These are phyloP conservation scores for Fusarium camptoceras DNA, from an alignment of 2,329 filamentous ascomycete genomes.

Conservation along the genomic window DNA sequence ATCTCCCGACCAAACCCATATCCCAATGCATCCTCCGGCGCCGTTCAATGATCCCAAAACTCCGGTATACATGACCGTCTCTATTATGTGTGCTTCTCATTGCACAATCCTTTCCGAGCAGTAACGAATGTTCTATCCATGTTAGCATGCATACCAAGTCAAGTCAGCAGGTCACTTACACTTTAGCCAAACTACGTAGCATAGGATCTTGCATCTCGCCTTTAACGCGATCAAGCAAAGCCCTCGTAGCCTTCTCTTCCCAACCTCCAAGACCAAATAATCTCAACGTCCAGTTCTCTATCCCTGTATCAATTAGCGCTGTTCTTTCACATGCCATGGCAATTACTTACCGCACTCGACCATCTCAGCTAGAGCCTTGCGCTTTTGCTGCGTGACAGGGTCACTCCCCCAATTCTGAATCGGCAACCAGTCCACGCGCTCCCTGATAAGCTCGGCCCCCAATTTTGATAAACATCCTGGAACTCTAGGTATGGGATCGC, in stretches of 20 bases:
- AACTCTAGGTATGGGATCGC: slow-evolving; percentile 54
- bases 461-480: slow-evolving; percentile 51
- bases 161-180: slow-evolving; percentile 41
- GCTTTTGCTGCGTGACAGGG: slow-evolving; percentile 53
- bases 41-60: slow-evolving; percentile 22
- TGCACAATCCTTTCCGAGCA: slow-evolving; percentile 45
- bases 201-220: slow-evolving; percentile 48
- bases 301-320: slow-evolving; percentile 16
- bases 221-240: slow-evolving; percentile 49
- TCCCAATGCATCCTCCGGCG: too few species aligned
- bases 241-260: slow-evolving; percentile 49
- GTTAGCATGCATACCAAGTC: background rate
- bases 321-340: background rate
- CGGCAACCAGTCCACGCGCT: slow-evolving; percentile 57
- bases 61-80: slow-evolving; percentile 20
- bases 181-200: slow-evolving; percentile 47
- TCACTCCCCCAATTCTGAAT: slow-evolving; percentile 56
- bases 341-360: slow-evolving; percentile 51
- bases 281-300: slow-evolving; percentile 50
- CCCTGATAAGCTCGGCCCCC: slow-evolving; percentile 56
- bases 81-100: background rate
- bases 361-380: slow-evolving; percentile 53
- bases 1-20: too few species aligned
- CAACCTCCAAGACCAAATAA: slow-evolving; percentile 50
- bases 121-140: slow-evolving; percentile 49